Percentiles rank a stretch among this genome's conserved stretches.
Evolutionary conservation across 1,284 basidiomycete species (phyloP).

Genomic region (Puccinia hordei): DNA sequence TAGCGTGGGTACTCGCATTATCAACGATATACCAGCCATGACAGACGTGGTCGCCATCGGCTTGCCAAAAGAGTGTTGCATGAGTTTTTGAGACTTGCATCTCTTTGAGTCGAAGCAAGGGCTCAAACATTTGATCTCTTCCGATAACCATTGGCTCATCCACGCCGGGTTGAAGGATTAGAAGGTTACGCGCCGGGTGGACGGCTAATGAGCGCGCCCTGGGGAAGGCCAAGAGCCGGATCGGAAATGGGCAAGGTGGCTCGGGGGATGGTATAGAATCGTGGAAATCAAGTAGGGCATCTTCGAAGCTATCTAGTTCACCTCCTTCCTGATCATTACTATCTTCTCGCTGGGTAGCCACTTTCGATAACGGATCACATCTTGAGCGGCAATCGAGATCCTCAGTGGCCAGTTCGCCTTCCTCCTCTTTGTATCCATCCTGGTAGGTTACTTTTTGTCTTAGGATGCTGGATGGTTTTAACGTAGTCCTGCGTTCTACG

Average conservation of each 20-base stretch:
- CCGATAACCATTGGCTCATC: constrained; percentile 32
- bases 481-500: not conserved
- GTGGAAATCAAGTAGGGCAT: constrained; percentile 21
- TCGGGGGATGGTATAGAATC: constrained; percentile 15
- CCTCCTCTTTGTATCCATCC: constrained; percentile 14
- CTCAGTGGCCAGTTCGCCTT: constrained; percentile 16
- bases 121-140: constrained; percentile 36
- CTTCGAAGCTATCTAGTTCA: constrained; percentile 11
- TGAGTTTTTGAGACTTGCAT: constrained; percentile 46
- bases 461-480: not conserved
- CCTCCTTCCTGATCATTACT: constrained; percentile 31
- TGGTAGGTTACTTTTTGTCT: constrained; percentile 20
- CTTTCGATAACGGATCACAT: not conserved
- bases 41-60: not conserved
- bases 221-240: not conserved
- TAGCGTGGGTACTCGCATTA: constrained; percentile 42
- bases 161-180: constrained; percentile 30
- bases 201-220: not conserved
- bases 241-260: constrained; percentile 13
- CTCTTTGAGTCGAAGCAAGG: constrained; percentile 36
- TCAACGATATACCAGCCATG: constrained; percentile 41
- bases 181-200: not conserved
- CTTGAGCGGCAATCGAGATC: not conserved
- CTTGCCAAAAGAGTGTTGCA: constrained; percentile 26
- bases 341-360: not conserved